Evolutionary conservation across 345 rosid species (phyloP), one percentile per base, ranked within the genome.

Genomic region (Iberis pinnata): DNA sequence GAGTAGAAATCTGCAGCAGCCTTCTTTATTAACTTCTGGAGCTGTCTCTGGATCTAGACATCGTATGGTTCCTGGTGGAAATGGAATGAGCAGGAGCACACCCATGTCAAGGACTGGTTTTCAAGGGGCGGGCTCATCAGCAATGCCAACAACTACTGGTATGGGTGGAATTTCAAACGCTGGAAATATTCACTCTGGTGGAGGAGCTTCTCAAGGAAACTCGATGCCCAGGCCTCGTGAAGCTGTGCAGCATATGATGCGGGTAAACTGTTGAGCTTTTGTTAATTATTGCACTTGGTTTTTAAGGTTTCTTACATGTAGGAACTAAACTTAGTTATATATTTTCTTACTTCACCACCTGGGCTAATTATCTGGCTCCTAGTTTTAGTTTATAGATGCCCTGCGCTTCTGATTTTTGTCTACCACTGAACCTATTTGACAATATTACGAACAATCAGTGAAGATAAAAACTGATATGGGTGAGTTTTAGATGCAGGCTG

Each of bases 211-310:
- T 63, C 89, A 78, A 70, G 92, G 89, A 61, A 83, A 75, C 65
- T 65, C 95, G 12, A 74, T 80, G 78, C 20, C 74, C 77, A 86
- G 96, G 70, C 74, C 97, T 47, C 92, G 80, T 31, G 97, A 88
- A 46, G 39, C 76, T 52, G 43, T 82, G 80, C 94, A 81, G 56
- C 95, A 83, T 63, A 59, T 78, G 73, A 76, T 75, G 75, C 80
- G 84, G 76, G 99, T 88, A 69, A 70, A 80, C 76, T 45, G 15
- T 46, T 36, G 50, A 17, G 12, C 41, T 45, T 51, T 17, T 33
- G 40, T 4, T 37, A 51, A 16, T 38, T 13, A 20, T 40, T 19
- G 20, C 41, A 56, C 20, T 46, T 39, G 11, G 12, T 25, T 42
- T 18, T 24, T 7, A 42, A 24, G 39, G 24, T 41, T 49, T 7